Conservation (phyloP, 1,284 basidiomycete species). For the Thelephora terrestris region DNA sequence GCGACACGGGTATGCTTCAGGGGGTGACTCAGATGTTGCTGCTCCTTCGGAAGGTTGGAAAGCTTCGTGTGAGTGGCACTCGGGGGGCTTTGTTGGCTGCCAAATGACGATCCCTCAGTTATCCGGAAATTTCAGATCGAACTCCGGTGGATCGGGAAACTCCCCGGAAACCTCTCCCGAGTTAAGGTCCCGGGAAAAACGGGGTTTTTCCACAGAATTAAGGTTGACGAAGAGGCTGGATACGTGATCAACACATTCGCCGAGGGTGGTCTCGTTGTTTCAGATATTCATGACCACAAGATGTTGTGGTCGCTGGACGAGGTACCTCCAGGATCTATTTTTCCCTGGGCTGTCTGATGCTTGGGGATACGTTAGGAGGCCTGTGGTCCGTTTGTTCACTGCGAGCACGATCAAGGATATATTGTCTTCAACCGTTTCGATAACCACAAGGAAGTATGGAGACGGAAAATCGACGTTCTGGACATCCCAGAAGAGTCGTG, state of each 20-base stretch:
- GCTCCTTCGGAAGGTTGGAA: constrained; percentile 37
- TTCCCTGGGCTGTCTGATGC: constrained; percentile 14
- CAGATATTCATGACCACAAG: constrained; percentile 35
- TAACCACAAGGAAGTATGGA: constrained; percentile 61
- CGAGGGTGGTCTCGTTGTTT: constrained; percentile 44
- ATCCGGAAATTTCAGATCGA: constrained; percentile 33
- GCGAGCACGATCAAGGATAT: constrained; percentile 65
- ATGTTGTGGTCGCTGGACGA: constrained; percentile 47
- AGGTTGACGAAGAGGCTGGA: constrained; percentile 52
- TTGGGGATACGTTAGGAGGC: constrained; percentile 29
- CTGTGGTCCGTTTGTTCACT: constrained; percentile 51
- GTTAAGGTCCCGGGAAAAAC: constrained; percentile 26
- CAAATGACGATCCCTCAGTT: constrained; percentile 26
- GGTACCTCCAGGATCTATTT: constrained; percentile 17
- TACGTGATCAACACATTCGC: constrained; percentile 47
- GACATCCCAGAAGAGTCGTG: constrained; percentile 15
- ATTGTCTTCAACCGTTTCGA: constrained; percentile 55
- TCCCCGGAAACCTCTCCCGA: constrained; percentile 25
- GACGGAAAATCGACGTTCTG: constrained; percentile 27
- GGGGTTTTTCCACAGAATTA: constrained; percentile 53
- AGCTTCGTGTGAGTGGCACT: constrained; percentile 41
- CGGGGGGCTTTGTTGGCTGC: constrained; percentile 1
- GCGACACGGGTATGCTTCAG: constrained; percentile 33
- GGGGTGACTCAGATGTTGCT: constrained; percentile 20
- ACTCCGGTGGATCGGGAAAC: constrained; percentile 44